Evolutionary conservation across 345 rosid species (phyloP).

Genomic region (Boechera divaricarpa): DNA sequence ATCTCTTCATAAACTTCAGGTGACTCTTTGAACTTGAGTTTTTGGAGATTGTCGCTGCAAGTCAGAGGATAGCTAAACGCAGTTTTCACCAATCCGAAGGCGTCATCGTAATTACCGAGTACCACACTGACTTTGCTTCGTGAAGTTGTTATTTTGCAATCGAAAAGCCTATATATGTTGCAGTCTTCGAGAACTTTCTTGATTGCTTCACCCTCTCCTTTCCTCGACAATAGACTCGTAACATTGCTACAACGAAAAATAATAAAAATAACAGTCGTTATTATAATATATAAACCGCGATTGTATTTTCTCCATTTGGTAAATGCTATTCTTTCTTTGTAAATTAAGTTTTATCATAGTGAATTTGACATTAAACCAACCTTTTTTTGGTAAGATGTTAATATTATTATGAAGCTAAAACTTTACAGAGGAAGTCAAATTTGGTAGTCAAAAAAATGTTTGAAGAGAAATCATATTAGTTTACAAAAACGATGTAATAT

Average conservation of each 20-base stretch:
- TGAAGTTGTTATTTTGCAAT: not conserved
- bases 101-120: not conserved
- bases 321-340: too few species aligned
- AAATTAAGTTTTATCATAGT: too few species aligned
- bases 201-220: not conserved
- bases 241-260: not conserved
- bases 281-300: too few species aligned
- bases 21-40: not conserved
- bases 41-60: conserved; percentile 7
- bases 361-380: too few species aligned
- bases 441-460: not conserved
- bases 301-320: too few species aligned
- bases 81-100: not conserved
- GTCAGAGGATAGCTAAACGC: not conserved
- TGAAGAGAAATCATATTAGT: not conserved
- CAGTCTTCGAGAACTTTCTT: not conserved
- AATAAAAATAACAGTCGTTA: too few species aligned
- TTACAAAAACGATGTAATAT: not conserved
- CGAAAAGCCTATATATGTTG: not conserved
- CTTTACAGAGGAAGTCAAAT: not conserved
- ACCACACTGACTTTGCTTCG: not conserved
- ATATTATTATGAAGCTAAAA: not conserved
- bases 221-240: not conserved
- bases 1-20: not conserved
- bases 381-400: not conserved